Evolutionary conservation across 1,284 basidiomycete species (phyloP), one percentile per base, ranked within the genome.

Genomic region (Meira nashicola): DNA sequence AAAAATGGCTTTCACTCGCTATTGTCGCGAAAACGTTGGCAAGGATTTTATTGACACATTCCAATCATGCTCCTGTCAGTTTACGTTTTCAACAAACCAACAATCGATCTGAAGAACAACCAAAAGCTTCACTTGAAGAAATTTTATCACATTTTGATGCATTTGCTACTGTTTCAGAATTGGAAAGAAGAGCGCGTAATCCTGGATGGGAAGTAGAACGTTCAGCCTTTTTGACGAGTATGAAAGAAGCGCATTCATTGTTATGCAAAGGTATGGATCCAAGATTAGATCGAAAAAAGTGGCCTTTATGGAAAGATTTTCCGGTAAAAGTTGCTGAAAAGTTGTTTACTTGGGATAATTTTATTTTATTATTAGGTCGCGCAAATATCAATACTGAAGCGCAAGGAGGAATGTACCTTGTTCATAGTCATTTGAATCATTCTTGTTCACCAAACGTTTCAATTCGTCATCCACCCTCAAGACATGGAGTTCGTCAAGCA

Each of bases 361-460:
- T 59, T 38, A 19, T 59, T 58, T 78, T 77, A 43, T 83, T 86
- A 0, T 79, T 92, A n/a, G 89, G 90, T 0, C 83, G 87, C 48
- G 89, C 90, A 84, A 89, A 85, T 67, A 83, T 93, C 55, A 93
- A 92, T 75, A 82, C 90, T 60, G 91, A 93, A 79, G 85, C 86
- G 2, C 89, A 90, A 63, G 91, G 91, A 4, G 91, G 90, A 1
- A 81, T 93, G 10, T 93, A 92, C 78, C 83, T 84, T 7, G 83
- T 94, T 9, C 90, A 94, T 78, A 88, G 89, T 1, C 89, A 92
- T 73, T 77, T 93, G 41, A 93, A 93, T 79, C 91, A 93, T 77
- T 83, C 83, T 14, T 94, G 90, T 78, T 76, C 80, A 3, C 89
- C 91, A 0, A 92, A 90, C 74, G 69, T 88, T 47, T 86, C 87